Conservation (phyloP, 345 rosid species). For the Conringia planisiliqua region DNA sequence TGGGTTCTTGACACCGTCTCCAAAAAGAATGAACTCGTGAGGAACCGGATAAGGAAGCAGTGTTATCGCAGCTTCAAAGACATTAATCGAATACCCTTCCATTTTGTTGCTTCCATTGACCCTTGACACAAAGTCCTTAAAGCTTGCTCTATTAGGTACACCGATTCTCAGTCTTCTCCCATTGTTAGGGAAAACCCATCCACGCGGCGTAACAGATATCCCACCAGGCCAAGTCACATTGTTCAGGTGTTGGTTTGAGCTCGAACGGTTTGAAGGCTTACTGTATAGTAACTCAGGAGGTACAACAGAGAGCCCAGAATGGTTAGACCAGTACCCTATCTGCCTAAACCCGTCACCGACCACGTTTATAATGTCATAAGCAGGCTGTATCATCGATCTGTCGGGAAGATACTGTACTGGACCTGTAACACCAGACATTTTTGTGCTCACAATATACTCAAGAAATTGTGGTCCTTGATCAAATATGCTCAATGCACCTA, state of each 20-base stretch:
- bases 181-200: slow-evolving; percentile 89
- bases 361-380: slow-evolving; percentile 66
- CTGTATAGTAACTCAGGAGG: slow-evolving; percentile 70
- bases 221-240: slow-evolving; percentile 93
- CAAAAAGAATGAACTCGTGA: slow-evolving; percentile 62
- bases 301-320: slow-evolving; percentile 71
- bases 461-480: slow-evolving; percentile 63
- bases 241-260: slow-evolving; percentile 58
- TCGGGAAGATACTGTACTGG: slow-evolving; percentile 54
- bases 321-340: slow-evolving; percentile 91
- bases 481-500: slow-evolving; percentile 69
- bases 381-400: slow-evolving; percentile 55
- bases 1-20: slow-evolving; percentile 80
- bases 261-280: slow-evolving; percentile 62
- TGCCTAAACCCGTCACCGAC: slow-evolving; percentile 41
- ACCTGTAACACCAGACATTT: slow-evolving; percentile 78
- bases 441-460: slow-evolving; percentile 50
- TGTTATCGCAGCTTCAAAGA: slow-evolving; percentile 69
- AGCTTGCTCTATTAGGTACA: slow-evolving; percentile 71
- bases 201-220: slow-evolving; percentile 55
- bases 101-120: slow-evolving; percentile 51
- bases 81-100: slow-evolving; percentile 73
- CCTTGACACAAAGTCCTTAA: slow-evolving; percentile 43
- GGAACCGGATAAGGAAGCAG: slow-evolving; percentile 78
- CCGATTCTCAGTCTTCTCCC: slow-evolving; percentile 74